A percentile compares a stretch with the other conserved stretches of the same genome.
Evolutionary conservation across 495 filamentous ascomycete genomes (phyloP).

Genomic region (Coniosporium apollinis): DNA sequence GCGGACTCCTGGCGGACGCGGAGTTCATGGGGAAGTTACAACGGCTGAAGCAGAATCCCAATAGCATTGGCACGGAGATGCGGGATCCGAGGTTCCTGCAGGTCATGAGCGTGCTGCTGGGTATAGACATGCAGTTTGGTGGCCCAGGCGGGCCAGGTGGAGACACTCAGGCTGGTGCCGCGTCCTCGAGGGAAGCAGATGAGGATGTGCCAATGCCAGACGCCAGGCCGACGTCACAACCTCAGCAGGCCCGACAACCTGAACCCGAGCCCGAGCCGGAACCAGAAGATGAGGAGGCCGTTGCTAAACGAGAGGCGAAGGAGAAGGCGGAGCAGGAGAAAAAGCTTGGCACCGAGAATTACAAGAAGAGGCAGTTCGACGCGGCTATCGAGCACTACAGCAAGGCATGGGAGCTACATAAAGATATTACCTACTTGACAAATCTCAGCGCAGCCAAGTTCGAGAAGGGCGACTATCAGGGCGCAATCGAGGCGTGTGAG

Average conservation of each 20-base stretch:
- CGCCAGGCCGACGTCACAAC: slow-evolving; percentile 31
- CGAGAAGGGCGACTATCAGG: slow-evolving; percentile 86
- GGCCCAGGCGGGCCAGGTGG: slow-evolving; percentile 33
- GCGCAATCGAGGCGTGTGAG: slow-evolving; percentile 69
- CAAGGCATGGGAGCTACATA: slow-evolving; percentile 86
- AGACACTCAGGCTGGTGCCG: slow-evolving; percentile 22
- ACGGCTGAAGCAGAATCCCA: slow-evolving; percentile 62
- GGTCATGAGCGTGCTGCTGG: slow-evolving; percentile 84
- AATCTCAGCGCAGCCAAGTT: slow-evolving; percentile 89
- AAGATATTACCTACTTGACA: slow-evolving; percentile 95
- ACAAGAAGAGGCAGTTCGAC: slow-evolving; percentile 96
- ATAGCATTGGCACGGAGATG: slow-evolving; percentile 60
- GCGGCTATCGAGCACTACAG: slow-evolving; percentile 86
- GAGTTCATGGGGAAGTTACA: slow-evolving; percentile 84
- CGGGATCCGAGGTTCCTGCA: slow-evolving; percentile 82
- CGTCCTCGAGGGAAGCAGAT: slow-evolving; percentile 37
- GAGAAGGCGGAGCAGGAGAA: slow-evolving; percentile 90
- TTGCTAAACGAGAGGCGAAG: slow-evolving; percentile 75
- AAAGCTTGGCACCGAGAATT: slow-evolving; percentile 79
- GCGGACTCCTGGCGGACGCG: slow-evolving; percentile 61
- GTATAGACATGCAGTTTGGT: slow-evolving; percentile 82
- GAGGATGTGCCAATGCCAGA: slow-evolving; percentile 75
- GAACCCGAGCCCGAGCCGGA: slow-evolving; percentile 47
- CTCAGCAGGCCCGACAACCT: slow-evolving; percentile 38
- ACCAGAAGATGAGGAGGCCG: slow-evolving; percentile 60